These are phyloP conservation scores for Fusarium nematophilum DNA, from an alignment of 2,329 filamentous ascomycete genomes.

Conservation along the genomic window DNA sequence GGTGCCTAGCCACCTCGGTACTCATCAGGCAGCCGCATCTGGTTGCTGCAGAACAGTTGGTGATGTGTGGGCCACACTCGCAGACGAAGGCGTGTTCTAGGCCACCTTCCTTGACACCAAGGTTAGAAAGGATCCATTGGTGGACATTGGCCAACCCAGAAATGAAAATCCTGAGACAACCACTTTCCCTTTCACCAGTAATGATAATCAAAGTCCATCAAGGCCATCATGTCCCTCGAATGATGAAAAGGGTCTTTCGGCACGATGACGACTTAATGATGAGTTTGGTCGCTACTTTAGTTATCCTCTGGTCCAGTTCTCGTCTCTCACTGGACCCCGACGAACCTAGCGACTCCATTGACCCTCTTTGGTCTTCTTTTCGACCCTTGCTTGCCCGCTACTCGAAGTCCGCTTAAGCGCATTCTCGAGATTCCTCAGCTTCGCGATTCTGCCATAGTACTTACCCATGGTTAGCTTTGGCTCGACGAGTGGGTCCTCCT, in stretches of 20 bases:
- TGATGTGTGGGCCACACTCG: not conserved
- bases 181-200: slow-evolving; percentile 9
- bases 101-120: not conserved
- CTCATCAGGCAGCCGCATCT: too few species aligned
- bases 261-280: slow-evolving; percentile 25
- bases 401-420: too few species aligned
- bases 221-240: slow-evolving; percentile 1
- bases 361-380: not conserved
- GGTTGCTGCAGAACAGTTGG: too few species aligned
- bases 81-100: slow-evolving; percentile 1
- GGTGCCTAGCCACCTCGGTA: too few species aligned
- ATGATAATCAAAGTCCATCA: not conserved
- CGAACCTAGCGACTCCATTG: slow-evolving; percentile 1
- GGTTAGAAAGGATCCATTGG: slow-evolving; percentile 3
- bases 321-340: slow-evolving; percentile 2
- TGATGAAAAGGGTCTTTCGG: slow-evolving; percentile 2
- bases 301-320: not conserved
- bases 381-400: slow-evolving; percentile 8
- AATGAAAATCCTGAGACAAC: slow-evolving; percentile 14
- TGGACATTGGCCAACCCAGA: not conserved
- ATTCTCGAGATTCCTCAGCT: not conserved
- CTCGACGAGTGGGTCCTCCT: slow-evolving; percentile 6
- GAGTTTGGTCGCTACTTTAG: not conserved
- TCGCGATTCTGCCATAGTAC: not conserved
- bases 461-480: not conserved